A percentile compares a stretch with the other conserved stretches of the same genome.
These are phyloP conservation scores for Epichloe uncinata DNA, from an alignment of 2,329 filamentous ascomycete genomes.

Conservation along the genomic window DNA sequence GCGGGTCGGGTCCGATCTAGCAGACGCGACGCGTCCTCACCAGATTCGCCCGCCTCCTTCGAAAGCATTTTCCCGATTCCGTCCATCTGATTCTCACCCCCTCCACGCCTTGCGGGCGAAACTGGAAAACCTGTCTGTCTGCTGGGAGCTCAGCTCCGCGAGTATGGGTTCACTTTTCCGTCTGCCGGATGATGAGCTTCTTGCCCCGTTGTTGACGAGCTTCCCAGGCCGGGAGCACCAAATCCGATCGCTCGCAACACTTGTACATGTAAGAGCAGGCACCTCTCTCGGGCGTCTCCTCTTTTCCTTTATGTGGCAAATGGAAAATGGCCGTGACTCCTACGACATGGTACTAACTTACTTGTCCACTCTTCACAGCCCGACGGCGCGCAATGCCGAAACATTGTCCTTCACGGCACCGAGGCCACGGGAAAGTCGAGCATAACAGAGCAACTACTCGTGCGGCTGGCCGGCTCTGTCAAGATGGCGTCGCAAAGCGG, in stretches of 20 bases:
- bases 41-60: no score
- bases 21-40: no score
- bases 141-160: neutral
- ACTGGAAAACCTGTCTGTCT: no score
- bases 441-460: constrained; percentile 41
- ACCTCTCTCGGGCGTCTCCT: no score
- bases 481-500: constrained; percentile 7
- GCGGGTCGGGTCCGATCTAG: no score
- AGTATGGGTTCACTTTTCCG: constrained; percentile 30
- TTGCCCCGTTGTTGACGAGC: constrained; percentile 29
- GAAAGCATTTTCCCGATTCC: no score
- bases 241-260: constrained; percentile 42
- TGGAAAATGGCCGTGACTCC: no score
- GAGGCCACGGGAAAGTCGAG: constrained; percentile 70
- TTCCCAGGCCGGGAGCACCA: constrained; percentile 47
- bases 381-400: constrained; percentile 53
- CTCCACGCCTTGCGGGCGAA: no score
- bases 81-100: no score
- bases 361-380: constrained; percentile 28
- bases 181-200: constrained; percentile 37
- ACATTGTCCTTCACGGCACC: constrained; percentile 70
- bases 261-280: constrained; percentile 32
- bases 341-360: neutral
- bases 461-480: constrained; percentile 11
- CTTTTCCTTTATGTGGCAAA: no score